Conservation (phyloP, 257 asterid species). For the Solanum chilense region DNA sequence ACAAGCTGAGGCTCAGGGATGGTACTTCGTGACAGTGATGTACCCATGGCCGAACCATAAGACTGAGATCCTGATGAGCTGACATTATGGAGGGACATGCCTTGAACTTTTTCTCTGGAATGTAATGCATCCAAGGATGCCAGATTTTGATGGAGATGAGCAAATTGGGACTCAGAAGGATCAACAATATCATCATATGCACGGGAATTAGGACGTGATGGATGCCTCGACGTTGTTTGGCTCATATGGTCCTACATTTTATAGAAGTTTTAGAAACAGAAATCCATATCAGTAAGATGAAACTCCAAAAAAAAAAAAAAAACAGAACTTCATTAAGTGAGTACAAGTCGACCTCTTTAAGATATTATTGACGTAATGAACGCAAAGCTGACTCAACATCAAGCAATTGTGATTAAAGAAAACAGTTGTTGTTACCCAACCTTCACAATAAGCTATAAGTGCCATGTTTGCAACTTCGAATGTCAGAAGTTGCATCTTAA, state of each 20-base stretch:
- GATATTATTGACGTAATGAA: neutral
- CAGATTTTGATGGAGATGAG: conserved; percentile 29
- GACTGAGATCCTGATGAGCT: conserved; percentile 27
- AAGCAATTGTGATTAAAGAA: neutral
- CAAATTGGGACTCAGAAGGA: conserved; percentile 26
- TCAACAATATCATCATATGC: conserved; percentile 26
- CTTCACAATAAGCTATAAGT: neutral
- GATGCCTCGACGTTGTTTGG: conserved; percentile 28
- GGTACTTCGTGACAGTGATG: conserved; percentile 46
- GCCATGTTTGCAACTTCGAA: neutral
- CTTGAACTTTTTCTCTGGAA: conserved; percentile 24
- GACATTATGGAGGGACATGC: conserved; percentile 22
- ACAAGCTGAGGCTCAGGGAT: conserved; percentile 52
- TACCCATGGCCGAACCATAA: conserved; percentile 47
- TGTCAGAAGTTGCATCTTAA: neutral
- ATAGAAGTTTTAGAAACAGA: neutral
- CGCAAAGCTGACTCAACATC: neutral
- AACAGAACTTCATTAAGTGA: neutral
- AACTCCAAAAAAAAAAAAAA: neutral
- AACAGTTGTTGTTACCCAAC: neutral
- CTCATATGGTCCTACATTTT: conserved; percentile 39
- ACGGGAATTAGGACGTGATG: conserved; percentile 29
- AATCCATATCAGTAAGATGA: neutral
- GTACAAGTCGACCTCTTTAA: neutral
- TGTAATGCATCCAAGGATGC: conserved; percentile 21